A percentile compares a stretch with the other conserved stretches of the same genome.
These are phyloP conservation scores for Corylus americana DNA, from an alignment of 306 rosid species.

Conservation along the genomic window DNA sequence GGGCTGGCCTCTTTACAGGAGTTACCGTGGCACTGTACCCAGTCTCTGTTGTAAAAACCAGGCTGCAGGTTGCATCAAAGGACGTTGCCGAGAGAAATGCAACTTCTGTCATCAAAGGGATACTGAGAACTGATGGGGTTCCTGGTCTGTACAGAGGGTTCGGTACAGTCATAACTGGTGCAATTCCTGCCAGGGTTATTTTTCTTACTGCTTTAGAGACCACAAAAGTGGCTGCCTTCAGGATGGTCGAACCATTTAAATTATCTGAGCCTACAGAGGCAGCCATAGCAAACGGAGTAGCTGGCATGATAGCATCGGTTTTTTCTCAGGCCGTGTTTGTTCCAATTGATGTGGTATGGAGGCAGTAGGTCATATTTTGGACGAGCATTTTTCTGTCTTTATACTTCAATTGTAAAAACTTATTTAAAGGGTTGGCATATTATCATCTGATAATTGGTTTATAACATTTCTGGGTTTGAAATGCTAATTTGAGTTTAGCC, in stretches of 20 bases:
- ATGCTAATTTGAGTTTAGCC: background rate
- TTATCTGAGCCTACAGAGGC: conserved; percentile 78
- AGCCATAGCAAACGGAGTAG: conserved; percentile 85
- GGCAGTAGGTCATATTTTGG: conserved; percentile 4
- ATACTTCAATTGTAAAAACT: background rate
- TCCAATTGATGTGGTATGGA: conserved; percentile 85
- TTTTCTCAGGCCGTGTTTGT: conserved; percentile 82
- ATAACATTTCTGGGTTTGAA: background rate
- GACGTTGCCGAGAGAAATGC: conserved; percentile 71
- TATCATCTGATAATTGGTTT: background rate
- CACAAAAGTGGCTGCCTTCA: conserved; percentile 69
- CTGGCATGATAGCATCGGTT: conserved; percentile 79
- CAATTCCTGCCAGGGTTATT: conserved; percentile 81
- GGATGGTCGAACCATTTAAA: conserved; percentile 63
- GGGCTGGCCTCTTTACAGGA: conserved; percentile 90
- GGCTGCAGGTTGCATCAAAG: conserved; percentile 84
- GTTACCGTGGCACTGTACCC: conserved; percentile 84
- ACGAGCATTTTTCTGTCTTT: conserved; percentile 1
- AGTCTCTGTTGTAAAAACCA: conserved; percentile 81
- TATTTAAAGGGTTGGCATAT: background rate
- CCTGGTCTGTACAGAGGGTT: conserved; percentile 92
- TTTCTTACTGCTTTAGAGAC: conserved; percentile 85
- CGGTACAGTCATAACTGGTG: conserved; percentile 77
- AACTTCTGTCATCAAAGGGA: conserved; percentile 64
- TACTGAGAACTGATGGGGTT: conserved; percentile 73